phyloP scores from a whole-genome alignment of 805 yeast genomes.

The Saccharomycopsis sp. region DNA sequence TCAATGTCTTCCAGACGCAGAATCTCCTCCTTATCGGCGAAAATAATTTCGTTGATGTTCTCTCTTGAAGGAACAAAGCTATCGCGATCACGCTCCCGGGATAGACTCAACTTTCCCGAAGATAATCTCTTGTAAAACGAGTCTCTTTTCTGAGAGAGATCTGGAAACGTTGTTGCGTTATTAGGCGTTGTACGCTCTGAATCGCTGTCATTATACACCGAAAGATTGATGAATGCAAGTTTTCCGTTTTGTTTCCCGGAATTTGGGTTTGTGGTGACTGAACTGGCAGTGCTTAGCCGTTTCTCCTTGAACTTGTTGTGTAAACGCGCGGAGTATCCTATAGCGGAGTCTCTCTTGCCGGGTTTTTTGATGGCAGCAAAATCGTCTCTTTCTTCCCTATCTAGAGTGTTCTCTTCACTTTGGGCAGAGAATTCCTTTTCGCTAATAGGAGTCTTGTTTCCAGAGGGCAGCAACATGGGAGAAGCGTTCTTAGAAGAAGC shows the following conservation, averaged over 20 bases:
- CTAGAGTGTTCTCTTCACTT: no score
- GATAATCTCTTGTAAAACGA: not conserved
- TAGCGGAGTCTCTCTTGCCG: not conserved
- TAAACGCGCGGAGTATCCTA: not conserved
- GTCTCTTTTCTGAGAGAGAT: not conserved
- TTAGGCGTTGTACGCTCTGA: not conserved
- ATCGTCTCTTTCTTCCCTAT: not conserved
- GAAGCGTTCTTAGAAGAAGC: no score
- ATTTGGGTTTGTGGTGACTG: not conserved
- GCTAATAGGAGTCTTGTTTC: no score
- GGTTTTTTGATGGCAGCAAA: not conserved
- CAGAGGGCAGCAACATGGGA: no score
- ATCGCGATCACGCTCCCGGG: not conserved
- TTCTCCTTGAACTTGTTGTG: not conserved
- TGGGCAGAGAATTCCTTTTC: no score
- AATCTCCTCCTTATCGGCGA: not conserved
- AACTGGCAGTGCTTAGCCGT: not conserved
- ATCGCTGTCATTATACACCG: conserved; percentile 17
- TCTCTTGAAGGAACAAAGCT: not conserved
- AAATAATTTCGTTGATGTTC: not conserved
- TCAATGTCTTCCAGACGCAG: no score
- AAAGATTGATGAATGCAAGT: conserved; percentile 14
- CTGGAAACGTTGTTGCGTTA: not conserved
- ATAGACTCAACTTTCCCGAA: not conserved
- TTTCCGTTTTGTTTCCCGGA: not conserved